These are phyloP conservation scores for Podospora sp. DNA, from an alignment of 495 filamentous ascomycete species.

Conservation along the genomic window DNA sequence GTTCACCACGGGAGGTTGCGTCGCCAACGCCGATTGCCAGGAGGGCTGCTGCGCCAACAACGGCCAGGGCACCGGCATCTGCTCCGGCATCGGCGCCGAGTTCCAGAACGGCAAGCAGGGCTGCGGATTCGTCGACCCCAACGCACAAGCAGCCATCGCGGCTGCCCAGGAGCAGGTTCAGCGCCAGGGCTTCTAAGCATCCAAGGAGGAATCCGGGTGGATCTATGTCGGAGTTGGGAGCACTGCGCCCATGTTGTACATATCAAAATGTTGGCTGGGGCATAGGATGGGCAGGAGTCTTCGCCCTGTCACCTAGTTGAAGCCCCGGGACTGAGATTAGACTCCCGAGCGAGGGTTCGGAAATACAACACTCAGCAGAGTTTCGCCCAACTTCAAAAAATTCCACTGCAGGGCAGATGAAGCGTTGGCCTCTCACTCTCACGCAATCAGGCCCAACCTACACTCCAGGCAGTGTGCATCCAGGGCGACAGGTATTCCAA, in stretches of 20 bases:
- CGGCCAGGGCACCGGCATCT: constrained; percentile 27
- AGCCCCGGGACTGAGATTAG: not conserved
- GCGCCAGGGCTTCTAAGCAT: constrained; percentile 4
- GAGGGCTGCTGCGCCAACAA: constrained; percentile 48
- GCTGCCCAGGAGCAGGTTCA: constrained; percentile 4
- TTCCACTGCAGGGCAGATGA: too few species aligned
- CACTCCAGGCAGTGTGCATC: too few species aligned
- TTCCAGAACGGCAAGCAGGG: constrained; percentile 16
- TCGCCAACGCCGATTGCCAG: constrained; percentile 48
- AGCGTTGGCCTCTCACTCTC: too few species aligned
- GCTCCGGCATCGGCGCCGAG: constrained; percentile 9
- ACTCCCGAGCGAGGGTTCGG: not conserved
- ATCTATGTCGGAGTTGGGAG: not conserved
- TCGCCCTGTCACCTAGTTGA: not conserved
- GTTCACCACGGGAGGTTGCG: constrained; percentile 56
- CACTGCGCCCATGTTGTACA: not conserved
- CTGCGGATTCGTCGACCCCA: constrained; percentile 13
- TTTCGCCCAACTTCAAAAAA: too few species aligned
- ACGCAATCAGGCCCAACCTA: too few species aligned
- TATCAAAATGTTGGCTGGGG: not conserved
- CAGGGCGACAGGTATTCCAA: too few species aligned
- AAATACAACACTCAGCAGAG: not conserved
- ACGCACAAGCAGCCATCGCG: constrained; percentile 4
- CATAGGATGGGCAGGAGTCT: not conserved
- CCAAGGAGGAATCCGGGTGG: not conserved